phyloP scores from a whole-genome alignment of 1,284 basidiomycete species.

The Amylostereum chailletii region DNA sequence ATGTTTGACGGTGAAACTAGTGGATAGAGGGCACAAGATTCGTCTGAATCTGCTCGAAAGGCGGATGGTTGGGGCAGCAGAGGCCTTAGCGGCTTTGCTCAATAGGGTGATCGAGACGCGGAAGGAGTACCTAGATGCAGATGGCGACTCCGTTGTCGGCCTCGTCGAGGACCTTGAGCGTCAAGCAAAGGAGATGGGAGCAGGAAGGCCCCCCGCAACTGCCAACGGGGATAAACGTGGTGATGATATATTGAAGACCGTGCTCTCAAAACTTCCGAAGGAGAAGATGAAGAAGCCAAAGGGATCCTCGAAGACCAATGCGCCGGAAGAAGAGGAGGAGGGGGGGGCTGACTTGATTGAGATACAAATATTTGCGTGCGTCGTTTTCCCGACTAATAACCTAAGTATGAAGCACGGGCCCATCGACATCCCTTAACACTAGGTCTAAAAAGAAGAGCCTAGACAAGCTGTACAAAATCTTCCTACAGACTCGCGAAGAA shows the following conservation, averaged over 20 bases:
- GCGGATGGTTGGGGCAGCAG: slow-evolving; percentile 18
- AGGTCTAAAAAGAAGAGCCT: slow-evolving; percentile 6
- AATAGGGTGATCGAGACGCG: slow-evolving; percentile 15
- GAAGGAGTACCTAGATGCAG: background rate
- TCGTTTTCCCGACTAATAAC: background rate
- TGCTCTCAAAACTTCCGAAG: slow-evolving; percentile 6
- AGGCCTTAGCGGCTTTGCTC: slow-evolving; percentile 16
- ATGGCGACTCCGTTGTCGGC: too few species aligned
- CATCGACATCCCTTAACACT: background rate
- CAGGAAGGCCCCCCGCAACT: too few species aligned
- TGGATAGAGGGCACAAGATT: slow-evolving; percentile 20
- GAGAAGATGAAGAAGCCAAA: slow-evolving; percentile 9
- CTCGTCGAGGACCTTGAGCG: too few species aligned
- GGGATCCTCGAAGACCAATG: background rate
- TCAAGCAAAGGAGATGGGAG: too few species aligned
- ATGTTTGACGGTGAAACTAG: slow-evolving; percentile 8
- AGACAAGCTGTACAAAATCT: background rate
- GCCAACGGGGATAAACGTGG: too few species aligned
- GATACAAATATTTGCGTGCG: slow-evolving; percentile 15
- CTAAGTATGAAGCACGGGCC: background rate
- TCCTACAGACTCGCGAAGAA: background rate
- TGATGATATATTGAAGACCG: too few species aligned
- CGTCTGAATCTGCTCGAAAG: slow-evolving; percentile 20
- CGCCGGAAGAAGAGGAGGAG: slow-evolving; percentile 1
- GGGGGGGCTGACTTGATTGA: slow-evolving; percentile 20